phyloP scores from a whole-genome alignment of 2,329 filamentous ascomycete species.

The Fusarium cyanostomum region DNA sequence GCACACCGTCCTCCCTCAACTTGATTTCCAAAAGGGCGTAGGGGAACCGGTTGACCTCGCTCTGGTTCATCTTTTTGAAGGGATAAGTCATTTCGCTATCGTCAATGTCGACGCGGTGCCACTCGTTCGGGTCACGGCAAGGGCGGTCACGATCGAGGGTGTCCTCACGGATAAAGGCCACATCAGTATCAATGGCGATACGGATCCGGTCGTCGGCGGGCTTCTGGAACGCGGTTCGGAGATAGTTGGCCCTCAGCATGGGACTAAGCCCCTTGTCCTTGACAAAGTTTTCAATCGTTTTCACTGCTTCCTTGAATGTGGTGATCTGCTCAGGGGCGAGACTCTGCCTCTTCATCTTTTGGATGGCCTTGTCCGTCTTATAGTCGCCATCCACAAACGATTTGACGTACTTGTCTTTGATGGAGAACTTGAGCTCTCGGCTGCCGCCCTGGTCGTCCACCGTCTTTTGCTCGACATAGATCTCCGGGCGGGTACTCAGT shows the following conservation, averaged over 20 bases:
- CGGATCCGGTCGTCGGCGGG: conserved; percentile 90
- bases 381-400: conserved; percentile 88
- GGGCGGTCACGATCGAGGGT: conserved; percentile 84
- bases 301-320: conserved; percentile 75
- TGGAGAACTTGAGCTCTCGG: conserved; percentile 80
- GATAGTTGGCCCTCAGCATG: conserved; percentile 90
- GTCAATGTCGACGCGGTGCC: conserved; percentile 94
- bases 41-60: conserved; percentile 90
- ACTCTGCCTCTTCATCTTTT: conserved; percentile 85
- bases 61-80: conserved; percentile 86
- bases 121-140: conserved; percentile 86
- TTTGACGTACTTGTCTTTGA: conserved; percentile 95
- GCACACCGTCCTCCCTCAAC: conserved; percentile 71
- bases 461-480: conserved; percentile 89
- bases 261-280: conserved; percentile 81
- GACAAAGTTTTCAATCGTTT: conserved; percentile 83
- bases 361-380: conserved; percentile 87
- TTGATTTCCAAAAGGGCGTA: conserved; percentile 95
- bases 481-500: conserved; percentile 78
- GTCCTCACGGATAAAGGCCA: conserved; percentile 85
- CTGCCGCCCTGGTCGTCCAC: conserved; percentile 80
- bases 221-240: conserved; percentile 94
- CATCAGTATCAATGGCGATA: conserved; percentile 90
- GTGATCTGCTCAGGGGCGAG: conserved; percentile 73
- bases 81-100: conserved; percentile 83